Base-by-base conservation (phyloP, 2,329 filamentous ascomycete genomes). In the Fusarium guadeloupense region DNA sequence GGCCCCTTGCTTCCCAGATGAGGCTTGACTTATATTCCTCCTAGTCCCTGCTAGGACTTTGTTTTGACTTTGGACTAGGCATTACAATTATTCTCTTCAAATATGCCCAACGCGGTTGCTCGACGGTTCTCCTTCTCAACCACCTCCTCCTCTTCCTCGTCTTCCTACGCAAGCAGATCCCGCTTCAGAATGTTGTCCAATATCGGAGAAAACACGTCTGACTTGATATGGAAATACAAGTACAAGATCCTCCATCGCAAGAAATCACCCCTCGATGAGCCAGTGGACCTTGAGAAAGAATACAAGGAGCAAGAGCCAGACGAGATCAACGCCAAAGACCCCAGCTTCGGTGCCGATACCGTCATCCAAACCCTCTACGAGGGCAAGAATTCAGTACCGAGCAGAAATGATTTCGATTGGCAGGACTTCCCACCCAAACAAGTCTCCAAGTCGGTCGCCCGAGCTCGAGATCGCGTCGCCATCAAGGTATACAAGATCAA, bases 401-500 rank as follows among this genome's bases (percentile, higher is more conserved):
- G 1, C 4, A 39, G 35, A 9, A 23, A 31, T 10, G 25, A 58
- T 34, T 77, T 68, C 49, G 69, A 76, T 45, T 80, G 77, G 77
- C 74, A 76, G 26, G 72, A 77, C 52, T 76, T 75, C 45, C 78
- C 79, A 4, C 78, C 78, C 30, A 75, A 74, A 55, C 75, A 79
- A 68, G 66, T 78, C 48, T 78, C 74, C 68, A 79, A 78, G 51
- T 70, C 71, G 20, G 71, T 68, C 4, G 67, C 71, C 40, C 71
- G 71, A 34, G 73, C 68, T 7, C 72, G 80, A 37, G 75, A 77
- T 41, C 72, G 75, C 4, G 74, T 77, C 13, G 78, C 80, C 53
- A 78, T 82, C 71, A 78, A 75, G 56, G 69, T 81, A 17, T 81
- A 74, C 77, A 81, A 80, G 72, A 63, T 78, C 71, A 80, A 79